phyloP scores from a whole-genome alignment of 1,139 yeast genomes.

The Debaryomyces psychrophilus region DNA sequence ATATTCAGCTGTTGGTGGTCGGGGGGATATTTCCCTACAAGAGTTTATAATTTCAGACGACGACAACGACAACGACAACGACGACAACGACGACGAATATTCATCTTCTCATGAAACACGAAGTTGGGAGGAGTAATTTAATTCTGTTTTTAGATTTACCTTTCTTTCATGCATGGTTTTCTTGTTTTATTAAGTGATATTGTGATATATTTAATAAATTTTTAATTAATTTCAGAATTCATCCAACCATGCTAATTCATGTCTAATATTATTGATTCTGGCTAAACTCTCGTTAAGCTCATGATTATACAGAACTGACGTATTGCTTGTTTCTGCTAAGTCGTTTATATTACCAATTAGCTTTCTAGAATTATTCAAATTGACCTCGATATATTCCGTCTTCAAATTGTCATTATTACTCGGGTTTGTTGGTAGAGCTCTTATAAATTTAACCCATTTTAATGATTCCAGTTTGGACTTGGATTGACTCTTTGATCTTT shows the following conservation, averaged over 20 bases:
- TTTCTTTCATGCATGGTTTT: neutral
- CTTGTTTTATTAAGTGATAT: neutral
- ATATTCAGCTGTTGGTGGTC: conserved; percentile 2
- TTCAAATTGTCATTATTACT: conserved; percentile 42
- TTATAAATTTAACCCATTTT: conserved; percentile 38
- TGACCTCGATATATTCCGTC: conserved; percentile 48
- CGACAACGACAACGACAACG: conserved; percentile 26
- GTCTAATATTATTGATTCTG: conserved; percentile 28
- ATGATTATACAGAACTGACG: conserved; percentile 24
- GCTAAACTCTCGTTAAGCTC: conserved; percentile 33
- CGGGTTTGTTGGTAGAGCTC: conserved; percentile 47
- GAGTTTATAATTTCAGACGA: conserved; percentile 33
- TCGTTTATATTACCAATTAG: conserved; percentile 36
- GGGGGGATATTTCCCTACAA: conserved; percentile 26
- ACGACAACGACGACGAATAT: conserved; percentile 23
- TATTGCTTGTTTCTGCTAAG: conserved; percentile 26
- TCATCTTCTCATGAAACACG: neutral
- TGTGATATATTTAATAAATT: neutral
- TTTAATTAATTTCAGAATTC: neutral
- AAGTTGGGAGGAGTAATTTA: neutral
- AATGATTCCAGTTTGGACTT: conserved; percentile 10
- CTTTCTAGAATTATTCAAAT: conserved; percentile 47
- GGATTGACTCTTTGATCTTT: neutral
- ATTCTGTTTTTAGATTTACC: neutral
- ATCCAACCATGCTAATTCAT: conserved; percentile 35